Evolutionary conservation across 2,329 filamentous ascomycete species (phyloP), one percentile per base, ranked within the genome.

Genomic region (Westerdykella aurantiaca): DNA sequence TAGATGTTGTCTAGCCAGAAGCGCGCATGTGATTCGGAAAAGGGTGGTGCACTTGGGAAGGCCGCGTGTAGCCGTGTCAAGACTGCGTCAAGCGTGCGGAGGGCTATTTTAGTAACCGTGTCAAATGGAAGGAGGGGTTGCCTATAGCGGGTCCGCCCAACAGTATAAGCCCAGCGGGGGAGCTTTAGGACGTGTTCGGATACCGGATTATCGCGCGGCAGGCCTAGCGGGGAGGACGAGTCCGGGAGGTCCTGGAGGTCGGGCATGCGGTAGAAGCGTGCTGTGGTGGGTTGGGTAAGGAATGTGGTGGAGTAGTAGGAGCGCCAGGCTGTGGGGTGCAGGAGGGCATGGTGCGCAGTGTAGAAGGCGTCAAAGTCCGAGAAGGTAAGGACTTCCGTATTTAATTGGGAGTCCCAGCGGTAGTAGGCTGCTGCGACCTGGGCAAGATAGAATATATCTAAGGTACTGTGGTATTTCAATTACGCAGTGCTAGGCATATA

Each of bases 191-290:
- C 44, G 44, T 46, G 40, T 43, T 43, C 37, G 44, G 40, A 43
- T 40, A 43, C 40, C 37, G 31, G 37, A 43, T 43, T 43, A 37
- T 46, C 40, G 17, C 44, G 44, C 37, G 44, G 40, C 40, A 46
- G 40, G 17, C 31, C 37, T 31, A 46, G 41, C 13, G 44, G 40
- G 37, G 40, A 43, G 44, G 40, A 43, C 40, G 44, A 46, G 44
- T 46, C 44, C 31, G 41, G 44, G 17, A 46, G 44, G 21, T 46
- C 44, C 22, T 46, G 44, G 40, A 46, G 40, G 41, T 46, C 37
- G 40, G 44, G 44, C 40, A 46, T 43, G 40, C 44, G 44, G 44
- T 46, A 46, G 44, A 46, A 46, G 44, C 40, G 44, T 43, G 44
- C 44, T 43, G 44, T 43, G 40, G 31, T 40, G 37, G 40, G 41